Evolutionary conservation across 495 filamentous ascomycete species (phyloP).

Genomic region (Daldinia childiae): DNA sequence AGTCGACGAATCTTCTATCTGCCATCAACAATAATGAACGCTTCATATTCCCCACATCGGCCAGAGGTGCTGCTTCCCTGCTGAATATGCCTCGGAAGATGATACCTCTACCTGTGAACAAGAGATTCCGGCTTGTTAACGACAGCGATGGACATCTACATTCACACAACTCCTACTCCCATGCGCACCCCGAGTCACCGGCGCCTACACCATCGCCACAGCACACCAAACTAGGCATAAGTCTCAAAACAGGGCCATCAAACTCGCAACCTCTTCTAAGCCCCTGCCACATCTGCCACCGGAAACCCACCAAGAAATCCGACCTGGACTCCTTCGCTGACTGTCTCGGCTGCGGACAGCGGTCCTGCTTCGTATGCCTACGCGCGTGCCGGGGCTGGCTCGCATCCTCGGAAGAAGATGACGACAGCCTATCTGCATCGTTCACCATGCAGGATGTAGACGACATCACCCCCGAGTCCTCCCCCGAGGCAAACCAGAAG

Average conservation of each 20-base stretch:
- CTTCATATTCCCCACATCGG: constrained; percentile 20
- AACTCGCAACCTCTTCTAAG: constrained; percentile 43
- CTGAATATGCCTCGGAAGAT: constrained; percentile 43
- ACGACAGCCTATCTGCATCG: constrained; percentile 40
- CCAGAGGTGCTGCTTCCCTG: constrained; percentile 21
- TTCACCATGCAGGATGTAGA: constrained; percentile 54
- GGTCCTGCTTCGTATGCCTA: constrained; percentile 60
- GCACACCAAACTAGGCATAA: constrained; percentile 16
- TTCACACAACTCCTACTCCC: constrained; percentile 25
- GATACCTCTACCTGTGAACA: constrained; percentile 48
- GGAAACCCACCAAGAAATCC: constrained; percentile 57
- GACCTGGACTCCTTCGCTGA: constrained; percentile 60
- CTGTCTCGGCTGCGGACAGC: constrained; percentile 57
- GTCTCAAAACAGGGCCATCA: constrained; percentile 7
- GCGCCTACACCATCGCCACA: constrained; percentile 23
- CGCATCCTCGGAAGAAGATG: constrained; percentile 22
- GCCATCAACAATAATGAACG: constrained; percentile 40
- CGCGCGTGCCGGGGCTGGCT: constrained; percentile 57
- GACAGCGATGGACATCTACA: constrained; percentile 28
- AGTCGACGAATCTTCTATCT: constrained; percentile 36
- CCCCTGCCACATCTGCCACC: constrained; percentile 60
- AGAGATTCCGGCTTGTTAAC: constrained; percentile 42
- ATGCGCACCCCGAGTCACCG: constrained; percentile 43
- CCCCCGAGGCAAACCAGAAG: constrained; percentile 4
- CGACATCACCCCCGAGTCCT: constrained; percentile 21